Base-by-base conservation (phyloP, 2,329 filamentous ascomycete genomes). In the Sporothrix variecibatus region DNA sequence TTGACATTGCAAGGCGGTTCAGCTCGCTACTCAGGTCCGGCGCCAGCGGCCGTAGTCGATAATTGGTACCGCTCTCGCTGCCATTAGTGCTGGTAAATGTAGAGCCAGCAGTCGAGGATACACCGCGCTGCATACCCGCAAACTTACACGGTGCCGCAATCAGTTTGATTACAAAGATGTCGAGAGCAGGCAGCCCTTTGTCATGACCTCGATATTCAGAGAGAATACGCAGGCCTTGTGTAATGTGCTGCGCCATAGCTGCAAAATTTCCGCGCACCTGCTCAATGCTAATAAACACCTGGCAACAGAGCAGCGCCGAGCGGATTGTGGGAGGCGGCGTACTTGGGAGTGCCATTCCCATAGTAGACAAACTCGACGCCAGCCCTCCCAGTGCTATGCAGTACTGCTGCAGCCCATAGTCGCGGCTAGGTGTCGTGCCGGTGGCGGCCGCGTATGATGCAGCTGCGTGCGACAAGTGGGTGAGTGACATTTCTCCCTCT, bases 221-320 rank as follows among this genome's bases (percentile, higher is more conserved):
- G 81, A 85, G 83, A 76, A 86, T 85, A n/a, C 78, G 79, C 62
- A 86, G 80, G 73, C 84, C 84, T 72, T 76, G 82, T 76, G 84
- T 79, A 28, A 85, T 81, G 72, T 86, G 84, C 62, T 83, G 82
- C 56, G 79, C 81, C 83, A 85, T 84, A 51, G 83, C 80, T 75
- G 79, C 74, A 51, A 82, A 84, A 72, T 85, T 84, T 5, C 78
- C 78, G 40, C 79, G 79, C 71, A 83, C 81, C 79, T 86, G 83
- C 76, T 86, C 84, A 73, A 86, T 85, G 76, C 84, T 85, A 76
- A 86, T 85, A 75, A 86, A 82, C 56, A 85, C 77, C 75, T 85
- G 83, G 77, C 85, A 86, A 79, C 84, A 86, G 74, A 85, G 79
- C 46, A 86, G 78, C 72, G 83, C 81, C 31, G 83, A 83, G 74